Conservation (phyloP, 2,329 filamentous ascomycete genomes). For the Ophiosphaerella narmari region DNA sequence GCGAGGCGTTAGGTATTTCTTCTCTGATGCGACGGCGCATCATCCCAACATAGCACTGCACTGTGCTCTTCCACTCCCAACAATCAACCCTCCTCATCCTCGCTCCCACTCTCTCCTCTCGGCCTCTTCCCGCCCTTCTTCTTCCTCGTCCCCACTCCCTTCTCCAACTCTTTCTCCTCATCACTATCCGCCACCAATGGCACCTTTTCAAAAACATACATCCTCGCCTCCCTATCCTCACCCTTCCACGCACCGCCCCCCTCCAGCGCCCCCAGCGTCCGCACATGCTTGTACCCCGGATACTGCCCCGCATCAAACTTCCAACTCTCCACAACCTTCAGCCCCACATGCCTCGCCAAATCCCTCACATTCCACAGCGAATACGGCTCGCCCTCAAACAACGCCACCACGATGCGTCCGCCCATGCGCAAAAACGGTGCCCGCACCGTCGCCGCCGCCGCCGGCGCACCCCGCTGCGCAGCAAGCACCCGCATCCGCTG, state of each 20-base stretch:
- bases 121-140: conserved; percentile 15
- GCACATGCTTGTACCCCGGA: conserved; percentile 73
- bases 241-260: conserved; percentile 55
- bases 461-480: conserved; percentile 9
- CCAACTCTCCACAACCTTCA: conserved; percentile 73
- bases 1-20: conserved; percentile 12
- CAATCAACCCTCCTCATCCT: conserved; percentile 20
- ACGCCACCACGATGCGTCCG: conserved; percentile 73
- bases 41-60: neutral
- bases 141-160: conserved; percentile 8
- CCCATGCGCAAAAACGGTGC: conserved; percentile 54
- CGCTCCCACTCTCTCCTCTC: conserved; percentile 15
- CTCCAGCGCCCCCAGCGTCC: conserved; percentile 67
- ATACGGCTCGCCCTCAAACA: conserved; percentile 95
- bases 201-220: conserved; percentile 53
- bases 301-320: conserved; percentile 69
- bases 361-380: conserved; percentile 94
- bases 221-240: conserved; percentile 52
- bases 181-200: conserved; percentile 29
- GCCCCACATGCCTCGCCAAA: conserved; percentile 75
- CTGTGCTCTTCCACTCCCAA: neutral
- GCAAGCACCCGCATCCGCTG: conserved; percentile 19
- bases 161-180: conserved; percentile 27
- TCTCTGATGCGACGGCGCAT: neutral
- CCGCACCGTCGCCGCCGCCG: neutral